These are phyloP conservation scores for Pythium rishiriense DNA, from an alignment of 352 stramenopile genomes.

Conservation along the genomic window DNA sequence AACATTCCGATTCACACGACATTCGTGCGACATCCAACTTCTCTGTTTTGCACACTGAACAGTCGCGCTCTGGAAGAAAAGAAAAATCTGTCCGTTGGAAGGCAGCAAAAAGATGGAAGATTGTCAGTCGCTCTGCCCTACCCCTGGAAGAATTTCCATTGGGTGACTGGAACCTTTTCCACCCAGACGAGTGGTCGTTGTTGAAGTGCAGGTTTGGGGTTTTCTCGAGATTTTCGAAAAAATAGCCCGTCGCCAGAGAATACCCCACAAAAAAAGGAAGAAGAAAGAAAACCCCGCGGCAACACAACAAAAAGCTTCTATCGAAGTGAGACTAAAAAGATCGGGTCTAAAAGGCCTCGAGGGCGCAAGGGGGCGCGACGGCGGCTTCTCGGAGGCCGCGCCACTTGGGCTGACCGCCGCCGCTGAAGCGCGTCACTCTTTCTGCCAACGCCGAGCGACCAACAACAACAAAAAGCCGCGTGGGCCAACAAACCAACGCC, in stretches of 20 bases:
- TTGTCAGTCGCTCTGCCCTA: constrained; percentile 23
- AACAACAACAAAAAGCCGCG: constrained; percentile 14
- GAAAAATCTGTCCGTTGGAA: constrained; percentile 26
- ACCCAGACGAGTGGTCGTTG: constrained; percentile 11
- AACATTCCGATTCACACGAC: neutral
- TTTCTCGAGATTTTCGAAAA: constrained; percentile 21
- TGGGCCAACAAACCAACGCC: neutral
- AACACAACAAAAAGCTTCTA: constrained; percentile 2
- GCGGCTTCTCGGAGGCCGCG: constrained; percentile 19
- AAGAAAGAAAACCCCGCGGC: constrained; percentile 3
- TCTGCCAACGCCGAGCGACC: constrained; percentile 9
- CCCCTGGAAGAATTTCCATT: constrained; percentile 10
- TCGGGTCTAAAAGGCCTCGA: constrained; percentile 1
- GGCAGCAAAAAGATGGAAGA: constrained; percentile 29
- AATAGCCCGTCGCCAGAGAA: constrained; percentile 9
- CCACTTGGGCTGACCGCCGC: constrained; percentile 21
- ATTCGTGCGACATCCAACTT: constrained; percentile 7
- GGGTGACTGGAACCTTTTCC: constrained; percentile 2
- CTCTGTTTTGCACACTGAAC: constrained; percentile 9
- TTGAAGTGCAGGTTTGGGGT: constrained; percentile 26
- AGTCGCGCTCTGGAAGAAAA: constrained; percentile 20
- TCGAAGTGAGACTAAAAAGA: constrained; percentile 26
- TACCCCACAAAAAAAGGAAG: constrained; percentile 19
- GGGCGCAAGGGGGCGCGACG: neutral
- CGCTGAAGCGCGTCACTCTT: constrained; percentile 23